Evolutionary conservation across 2,329 filamentous ascomycete species (phyloP).

Genomic region (Taxawa tesnikishii): DNA sequence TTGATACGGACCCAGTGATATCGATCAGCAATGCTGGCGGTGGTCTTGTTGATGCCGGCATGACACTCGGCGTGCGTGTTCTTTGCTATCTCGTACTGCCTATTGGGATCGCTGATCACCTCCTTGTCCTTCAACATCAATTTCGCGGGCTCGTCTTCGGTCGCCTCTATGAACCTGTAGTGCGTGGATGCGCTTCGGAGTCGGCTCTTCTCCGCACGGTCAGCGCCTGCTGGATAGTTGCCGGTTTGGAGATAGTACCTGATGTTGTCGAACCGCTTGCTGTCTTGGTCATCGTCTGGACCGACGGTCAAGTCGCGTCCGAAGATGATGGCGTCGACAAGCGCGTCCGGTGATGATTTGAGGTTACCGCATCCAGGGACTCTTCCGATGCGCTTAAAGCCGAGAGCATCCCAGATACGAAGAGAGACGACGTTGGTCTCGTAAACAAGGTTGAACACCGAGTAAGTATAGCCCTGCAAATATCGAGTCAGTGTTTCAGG

Average conservation of each 20-base stretch:
- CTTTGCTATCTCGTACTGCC: constrained; percentile 81
- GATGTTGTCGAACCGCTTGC: constrained; percentile 98
- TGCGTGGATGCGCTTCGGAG: constrained; percentile 88
- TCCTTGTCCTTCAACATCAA: constrained; percentile 97
- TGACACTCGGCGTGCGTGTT: constrained; percentile 64
- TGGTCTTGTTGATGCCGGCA: constrained; percentile 96
- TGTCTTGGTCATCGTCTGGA: constrained; percentile 72
- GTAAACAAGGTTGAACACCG: constrained; percentile 88
- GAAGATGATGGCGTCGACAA: constrained; percentile 40
- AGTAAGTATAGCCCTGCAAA: constrained; percentile 73
- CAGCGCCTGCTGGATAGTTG: constrained; percentile 85
- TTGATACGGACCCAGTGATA: constrained; percentile 99
- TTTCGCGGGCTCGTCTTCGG: constrained; percentile 49
- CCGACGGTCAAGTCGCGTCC: constrained; percentile 51
- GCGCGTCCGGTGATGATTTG: constrained; percentile 32
- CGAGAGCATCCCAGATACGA: constrained; percentile 81
- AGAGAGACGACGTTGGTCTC: constrained; percentile 86
- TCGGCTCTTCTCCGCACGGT: constrained; percentile 89
- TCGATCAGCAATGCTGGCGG: constrained; percentile 80
- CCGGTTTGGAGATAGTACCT: constrained; percentile 91
- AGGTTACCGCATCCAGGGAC: constrained; percentile 46
- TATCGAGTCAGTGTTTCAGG: no score
- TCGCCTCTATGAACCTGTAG: constrained; percentile 61
- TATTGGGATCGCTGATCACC: constrained; percentile 79
- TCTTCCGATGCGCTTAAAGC: constrained; percentile 83